phyloP scores from a whole-genome alignment of 768 basidiomycete species.

The Boletus eberwhitei region DNA sequence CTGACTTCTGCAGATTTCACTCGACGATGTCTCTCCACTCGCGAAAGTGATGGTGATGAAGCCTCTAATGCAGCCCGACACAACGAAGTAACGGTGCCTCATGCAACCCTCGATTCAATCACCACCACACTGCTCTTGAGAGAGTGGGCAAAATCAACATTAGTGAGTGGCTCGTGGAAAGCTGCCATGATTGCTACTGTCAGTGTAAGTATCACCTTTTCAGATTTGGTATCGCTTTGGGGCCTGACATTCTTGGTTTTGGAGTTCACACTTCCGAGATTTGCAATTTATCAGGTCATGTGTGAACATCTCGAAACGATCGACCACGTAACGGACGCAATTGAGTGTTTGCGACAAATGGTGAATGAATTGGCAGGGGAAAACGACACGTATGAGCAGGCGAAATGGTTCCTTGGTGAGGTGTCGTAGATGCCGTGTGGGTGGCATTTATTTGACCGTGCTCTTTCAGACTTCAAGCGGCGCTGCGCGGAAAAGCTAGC shows the following conservation, averaged over 20 bases:
- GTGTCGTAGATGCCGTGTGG: no score
- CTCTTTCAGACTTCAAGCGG: neutral
- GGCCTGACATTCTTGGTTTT: neutral
- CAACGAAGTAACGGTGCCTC: no score
- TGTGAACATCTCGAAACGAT: neutral
- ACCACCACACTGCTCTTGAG: neutral
- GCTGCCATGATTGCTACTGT: neutral
- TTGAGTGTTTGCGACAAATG: neutral
- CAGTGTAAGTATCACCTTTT: neutral
- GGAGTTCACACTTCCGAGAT: neutral
- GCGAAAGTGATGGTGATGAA: neutral
- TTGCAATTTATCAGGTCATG: neutral
- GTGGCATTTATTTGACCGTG: no score
- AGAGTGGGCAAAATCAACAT: constrained; percentile 3
- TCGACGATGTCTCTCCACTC: neutral
- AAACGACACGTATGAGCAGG: neutral
- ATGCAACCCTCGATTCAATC: no score
- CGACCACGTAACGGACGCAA: neutral
- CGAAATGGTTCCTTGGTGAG: no score
- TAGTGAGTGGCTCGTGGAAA: constrained; percentile 2
- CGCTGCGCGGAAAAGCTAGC: neutral
- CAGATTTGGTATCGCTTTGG: no score
- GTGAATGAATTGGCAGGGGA: neutral
- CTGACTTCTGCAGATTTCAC: neutral
- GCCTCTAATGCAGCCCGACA: neutral